Conservation (phyloP, 2,329 filamentous ascomycete species). For the Coniochaeta sp. region DNA sequence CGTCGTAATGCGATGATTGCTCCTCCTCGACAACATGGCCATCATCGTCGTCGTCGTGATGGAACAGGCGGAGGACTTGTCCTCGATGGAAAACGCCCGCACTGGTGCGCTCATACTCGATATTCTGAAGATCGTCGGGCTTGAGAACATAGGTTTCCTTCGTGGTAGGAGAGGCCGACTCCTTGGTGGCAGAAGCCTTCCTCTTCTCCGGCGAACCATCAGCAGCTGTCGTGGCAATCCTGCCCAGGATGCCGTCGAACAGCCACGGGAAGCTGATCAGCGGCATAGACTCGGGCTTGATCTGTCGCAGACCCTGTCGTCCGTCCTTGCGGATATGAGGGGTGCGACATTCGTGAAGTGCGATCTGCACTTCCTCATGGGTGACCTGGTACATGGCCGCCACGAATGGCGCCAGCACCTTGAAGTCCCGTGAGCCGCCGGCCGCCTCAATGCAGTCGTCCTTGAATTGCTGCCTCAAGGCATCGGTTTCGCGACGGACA, state of each 20-base stretch:
- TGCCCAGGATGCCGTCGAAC: conserved; percentile 65
- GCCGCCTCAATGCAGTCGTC: conserved; percentile 58
- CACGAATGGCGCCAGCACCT: conserved; percentile 62
- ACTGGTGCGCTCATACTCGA: conserved; percentile 18
- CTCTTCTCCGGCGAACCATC: too few species aligned
- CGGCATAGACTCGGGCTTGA: conserved; percentile 53
- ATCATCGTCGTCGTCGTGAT: conserved; percentile 14
- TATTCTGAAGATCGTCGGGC: conserved; percentile 10
- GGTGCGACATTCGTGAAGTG: conserved; percentile 39
- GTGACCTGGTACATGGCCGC: conserved; percentile 87
- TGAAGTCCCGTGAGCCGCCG: conserved; percentile 47
- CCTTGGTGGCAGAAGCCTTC: not conserved
- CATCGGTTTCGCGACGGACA: conserved; percentile 60
- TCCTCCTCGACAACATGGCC: not conserved
- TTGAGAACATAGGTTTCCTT: not conserved
- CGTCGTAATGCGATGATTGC: too few species aligned
- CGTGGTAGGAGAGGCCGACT: not conserved
- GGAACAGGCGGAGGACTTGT: conserved; percentile 21
- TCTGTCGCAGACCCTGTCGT: conserved; percentile 25
- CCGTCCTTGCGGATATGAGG: conserved; percentile 11
- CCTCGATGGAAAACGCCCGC: conserved; percentile 25
- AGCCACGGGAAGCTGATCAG: conserved; percentile 94
- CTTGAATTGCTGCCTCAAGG: conserved; percentile 63
- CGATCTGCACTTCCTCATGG: conserved; percentile 57
- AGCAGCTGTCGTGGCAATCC: conserved; percentile 34